Evolutionary conservation across 331 rosid genomes (phyloP), one percentile per base, ranked within the genome.

Genomic region (Pyracantha coccinea): DNA sequence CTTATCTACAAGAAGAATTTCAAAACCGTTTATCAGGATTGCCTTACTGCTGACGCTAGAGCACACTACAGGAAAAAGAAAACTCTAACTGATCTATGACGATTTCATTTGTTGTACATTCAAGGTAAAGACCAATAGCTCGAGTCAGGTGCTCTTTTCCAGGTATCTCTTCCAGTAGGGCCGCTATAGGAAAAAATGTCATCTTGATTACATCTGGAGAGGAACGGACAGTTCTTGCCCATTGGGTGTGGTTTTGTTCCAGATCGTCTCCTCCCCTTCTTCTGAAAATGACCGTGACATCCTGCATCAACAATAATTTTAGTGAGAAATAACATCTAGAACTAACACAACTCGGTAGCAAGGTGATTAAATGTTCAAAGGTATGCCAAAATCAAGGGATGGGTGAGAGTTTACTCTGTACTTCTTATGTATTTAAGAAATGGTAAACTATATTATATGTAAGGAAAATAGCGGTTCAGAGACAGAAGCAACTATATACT

Each of bases 201-300:
- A 93, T 91, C 80, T 87, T 89, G 21, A 93, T 88, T 58, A 93
- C 88, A 71, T 93, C 98, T 15, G 98, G 98, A 33, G 98, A 88
- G 68, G 83, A 76, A 72, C 81, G 68, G 23, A 93, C 82, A n/a
- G 97, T 89, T 79, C 63, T 85, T 66, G 75, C 82, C 98, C 98
- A 93, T 68, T 13, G 85, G 54, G 38, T 76, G 85, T 89, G 97
- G 83, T 83, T 85, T 81, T 91, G 98, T 81, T 88, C 97, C 75
- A 91, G 83, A 81, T 93, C 97, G 54, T 93, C 92, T 62, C 98
- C 98, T 69, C 98, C 98, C 74, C 98, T 89, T 77, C 98, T 84
- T 75, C 97, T 89, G 80, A 91, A 93, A 79, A 93, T 91, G 79
- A 91, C 95, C 0, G 96, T 89, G 75, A 91, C 96, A 73, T 93